A percentile compares a stretch with the other conserved stretches of the same genome.
Conservation (phyloP, 2,329 filamentous ascomycete genomes). For the Colletotrichum salicis region DNA sequence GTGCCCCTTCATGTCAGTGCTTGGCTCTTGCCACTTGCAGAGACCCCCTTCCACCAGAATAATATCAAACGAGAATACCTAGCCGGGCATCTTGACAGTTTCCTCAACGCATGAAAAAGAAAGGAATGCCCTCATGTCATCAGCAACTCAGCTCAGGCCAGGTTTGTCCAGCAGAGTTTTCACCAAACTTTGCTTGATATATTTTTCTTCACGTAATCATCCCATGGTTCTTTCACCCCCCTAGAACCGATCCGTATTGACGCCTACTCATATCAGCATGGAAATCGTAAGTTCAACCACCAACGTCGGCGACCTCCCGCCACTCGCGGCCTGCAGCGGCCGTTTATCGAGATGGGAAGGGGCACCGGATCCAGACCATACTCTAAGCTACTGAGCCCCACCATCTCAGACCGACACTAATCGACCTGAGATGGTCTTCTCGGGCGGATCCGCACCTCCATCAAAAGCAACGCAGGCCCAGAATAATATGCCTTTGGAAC, state of each 20-base stretch:
- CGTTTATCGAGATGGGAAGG: constrained; percentile 23
- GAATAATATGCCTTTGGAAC: not conserved
- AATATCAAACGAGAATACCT: not conserved
- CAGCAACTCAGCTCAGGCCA: constrained; percentile 7
- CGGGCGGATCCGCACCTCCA: constrained; percentile 28
- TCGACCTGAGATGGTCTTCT: constrained; percentile 10
- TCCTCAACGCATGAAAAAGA: not conserved
- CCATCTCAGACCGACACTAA: not conserved
- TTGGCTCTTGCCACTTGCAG: not conserved
- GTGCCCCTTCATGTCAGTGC: not conserved
- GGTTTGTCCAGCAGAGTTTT: constrained; percentile 23
- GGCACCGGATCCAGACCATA: constrained; percentile 11
- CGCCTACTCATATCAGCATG: constrained; percentile 9
- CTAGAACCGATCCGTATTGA: not conserved
- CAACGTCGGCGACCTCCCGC: not conserved
- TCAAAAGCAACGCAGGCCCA: constrained; percentile 8
- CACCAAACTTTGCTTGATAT: not conserved
- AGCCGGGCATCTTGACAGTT: not conserved
- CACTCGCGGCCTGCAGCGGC: constrained; percentile 11
- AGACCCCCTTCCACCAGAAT: not conserved
- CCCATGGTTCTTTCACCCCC: not conserved
- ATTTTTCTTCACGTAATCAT: not conserved
- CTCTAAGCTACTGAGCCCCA: constrained; percentile 1
- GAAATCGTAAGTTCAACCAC: constrained; percentile 26
- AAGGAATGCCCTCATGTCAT: not conserved